Evolutionary conservation across 2,329 filamentous ascomycete species (phyloP).

Genomic region (Penicillium oxalicum): DNA sequence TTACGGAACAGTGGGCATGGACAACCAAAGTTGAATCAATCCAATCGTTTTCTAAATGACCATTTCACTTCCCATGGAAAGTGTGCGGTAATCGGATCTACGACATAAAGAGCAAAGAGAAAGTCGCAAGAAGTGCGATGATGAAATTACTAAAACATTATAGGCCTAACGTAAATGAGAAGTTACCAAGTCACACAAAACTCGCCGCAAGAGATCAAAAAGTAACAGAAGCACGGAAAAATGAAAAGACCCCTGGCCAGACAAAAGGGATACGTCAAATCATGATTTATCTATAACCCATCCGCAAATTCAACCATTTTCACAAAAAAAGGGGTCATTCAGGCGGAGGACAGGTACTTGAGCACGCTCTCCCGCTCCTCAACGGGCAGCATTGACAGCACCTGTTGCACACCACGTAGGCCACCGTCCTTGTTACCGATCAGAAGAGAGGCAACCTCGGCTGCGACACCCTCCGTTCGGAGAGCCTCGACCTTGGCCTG

Average conservation of each 20-base stretch:
- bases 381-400: conserved; percentile 79
- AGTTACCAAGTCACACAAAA: too few relatives aligned
- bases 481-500: conserved; percentile 77
- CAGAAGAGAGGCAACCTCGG: conserved; percentile 64
- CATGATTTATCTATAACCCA: conserved; percentile 8
- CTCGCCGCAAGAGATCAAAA: background rate
- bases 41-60: too few relatives aligned
- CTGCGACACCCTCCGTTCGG: conserved; percentile 66
- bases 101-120: too few relatives aligned
- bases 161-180: too few relatives aligned
- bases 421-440: conserved; percentile 61
- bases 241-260: background rate
- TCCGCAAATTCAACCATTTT: conserved; percentile 1
- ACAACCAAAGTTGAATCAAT: too few relatives aligned
- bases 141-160: too few relatives aligned
- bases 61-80: too few relatives aligned
- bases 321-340: background rate
- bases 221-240: conserved; percentile 1
- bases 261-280: conserved; percentile 16
- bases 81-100: too few relatives aligned
- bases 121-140: too few relatives aligned
- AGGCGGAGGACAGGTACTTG: conserved; percentile 41
- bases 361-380: conserved; percentile 82
- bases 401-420: conserved; percentile 78
- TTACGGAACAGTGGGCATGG: too few relatives aligned